A percentile compares a stretch with the other conserved stretches of the same genome.
These are phyloP conservation scores for Hanseniaspora valbyensis DNA, from an alignment of 805 yeast genomes.

Conservation along the genomic window DNA sequence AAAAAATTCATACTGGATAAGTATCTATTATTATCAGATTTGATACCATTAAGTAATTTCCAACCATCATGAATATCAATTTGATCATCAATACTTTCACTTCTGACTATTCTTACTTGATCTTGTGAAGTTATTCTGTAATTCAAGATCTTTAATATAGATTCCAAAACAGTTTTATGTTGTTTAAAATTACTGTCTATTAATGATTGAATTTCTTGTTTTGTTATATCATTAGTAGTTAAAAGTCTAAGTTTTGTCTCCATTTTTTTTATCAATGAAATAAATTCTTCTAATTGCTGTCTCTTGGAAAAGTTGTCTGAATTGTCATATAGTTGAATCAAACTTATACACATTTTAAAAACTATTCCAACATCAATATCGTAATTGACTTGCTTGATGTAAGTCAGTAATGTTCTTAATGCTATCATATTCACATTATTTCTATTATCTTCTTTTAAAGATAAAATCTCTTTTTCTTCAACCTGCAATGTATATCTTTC, in stretches of 20 bases:
- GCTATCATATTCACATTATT: slow-evolving; percentile 7
- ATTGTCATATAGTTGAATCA: slow-evolving; percentile 7
- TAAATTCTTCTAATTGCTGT: slow-evolving; percentile 5
- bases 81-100: slow-evolving; percentile 23
- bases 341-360: slow-evolving; percentile 8
- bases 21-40: slow-evolving; percentile 25
- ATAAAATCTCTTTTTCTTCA: slow-evolving; percentile 6
- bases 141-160: slow-evolving; percentile 21
- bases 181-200: slow-evolving; percentile 3
- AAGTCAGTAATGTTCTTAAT: slow-evolving; percentile 4
- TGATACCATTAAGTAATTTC: slow-evolving; percentile 24
- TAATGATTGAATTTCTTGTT: slow-evolving; percentile 1
- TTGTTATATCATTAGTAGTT: not conserved
- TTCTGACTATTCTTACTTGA: slow-evolving; percentile 25
- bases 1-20: slow-evolving; percentile 23
- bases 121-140: slow-evolving; percentile 26
- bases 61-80: slow-evolving; percentile 28
- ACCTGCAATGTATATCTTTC: slow-evolving; percentile 13
- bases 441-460: not conserved
- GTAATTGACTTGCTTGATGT: slow-evolving; percentile 12
- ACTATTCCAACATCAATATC: slow-evolving; percentile 7
- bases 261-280: slow-evolving; percentile 1
- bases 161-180: slow-evolving; percentile 20
- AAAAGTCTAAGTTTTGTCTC: slow-evolving; percentile 8
- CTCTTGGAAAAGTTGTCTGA: not conserved